Conservation (phyloP, 139 green algal species). For the Coccomyxa sp. region DNA sequence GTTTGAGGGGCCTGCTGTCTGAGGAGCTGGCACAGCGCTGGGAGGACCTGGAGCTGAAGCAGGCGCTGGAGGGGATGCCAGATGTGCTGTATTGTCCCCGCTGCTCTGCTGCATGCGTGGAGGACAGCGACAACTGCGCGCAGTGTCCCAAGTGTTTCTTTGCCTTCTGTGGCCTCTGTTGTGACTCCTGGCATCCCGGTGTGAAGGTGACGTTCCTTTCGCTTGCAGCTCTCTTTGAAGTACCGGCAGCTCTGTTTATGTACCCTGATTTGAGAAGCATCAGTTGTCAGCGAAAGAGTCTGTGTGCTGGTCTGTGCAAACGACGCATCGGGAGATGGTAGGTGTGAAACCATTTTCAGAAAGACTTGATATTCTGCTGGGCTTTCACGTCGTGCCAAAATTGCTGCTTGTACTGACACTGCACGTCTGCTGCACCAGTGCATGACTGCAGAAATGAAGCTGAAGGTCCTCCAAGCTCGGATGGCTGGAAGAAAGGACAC, state of each 20-base stretch:
- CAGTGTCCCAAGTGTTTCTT: conserved; percentile 72
- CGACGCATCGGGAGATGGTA: too few relatives aligned
- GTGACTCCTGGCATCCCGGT: conserved; percentile 58
- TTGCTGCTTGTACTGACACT: not conserved
- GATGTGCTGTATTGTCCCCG: conserved; percentile 82
- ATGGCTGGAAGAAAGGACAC: conserved; percentile 4
- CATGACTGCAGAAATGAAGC: conserved; percentile 31
- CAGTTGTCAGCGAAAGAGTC: not conserved
- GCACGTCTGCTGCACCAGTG: conserved; percentile 22
- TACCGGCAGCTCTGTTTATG: not conserved
- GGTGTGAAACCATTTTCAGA: too few relatives aligned
- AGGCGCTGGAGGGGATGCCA: conserved; percentile 69
- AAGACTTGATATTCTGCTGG: not conserved
- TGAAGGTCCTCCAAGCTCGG: conserved; percentile 31
- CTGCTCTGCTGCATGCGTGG: conserved; percentile 59
- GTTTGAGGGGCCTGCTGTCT: conserved; percentile 19
- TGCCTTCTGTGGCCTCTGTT: conserved; percentile 76
- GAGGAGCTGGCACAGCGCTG: conserved; percentile 51
- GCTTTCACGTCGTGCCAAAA: not conserved
- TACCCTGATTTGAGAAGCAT: not conserved
- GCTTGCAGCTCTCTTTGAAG: too few relatives aligned
- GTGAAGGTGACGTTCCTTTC: not conserved
- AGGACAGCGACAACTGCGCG: conserved; percentile 70
- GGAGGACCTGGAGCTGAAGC: conserved; percentile 71
- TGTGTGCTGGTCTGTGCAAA: not conserved